phyloP scores from a whole-genome alignment of 2,329 filamentous ascomycete species.

The Aspergillus clavatus region DNA sequence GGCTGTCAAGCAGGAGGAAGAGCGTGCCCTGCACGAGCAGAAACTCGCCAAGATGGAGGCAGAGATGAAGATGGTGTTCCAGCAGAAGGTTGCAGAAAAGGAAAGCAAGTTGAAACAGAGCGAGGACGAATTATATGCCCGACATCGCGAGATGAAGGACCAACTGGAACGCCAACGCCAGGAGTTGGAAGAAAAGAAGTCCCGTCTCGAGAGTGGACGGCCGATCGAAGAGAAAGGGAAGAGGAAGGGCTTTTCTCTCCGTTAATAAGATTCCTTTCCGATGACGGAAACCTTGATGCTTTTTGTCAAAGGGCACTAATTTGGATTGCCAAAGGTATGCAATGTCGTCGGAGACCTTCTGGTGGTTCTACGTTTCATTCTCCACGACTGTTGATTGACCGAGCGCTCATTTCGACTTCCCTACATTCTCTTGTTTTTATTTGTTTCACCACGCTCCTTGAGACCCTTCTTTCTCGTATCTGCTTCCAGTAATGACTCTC shows the following conservation, averaged over 20 bases:
- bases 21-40: constrained; percentile 95
- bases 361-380: constrained; percentile 21
- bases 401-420: constrained; percentile 22
- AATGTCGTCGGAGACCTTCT: constrained; percentile 18
- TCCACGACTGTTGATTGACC: constrained; percentile 25
- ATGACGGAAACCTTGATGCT: constrained; percentile 11
- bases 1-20: constrained; percentile 99
- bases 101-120: constrained; percentile 99
- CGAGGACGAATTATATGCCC: constrained; percentile 96
- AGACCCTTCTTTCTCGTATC: constrained; percentile 25
- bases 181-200: constrained; percentile 98
- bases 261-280: constrained; percentile 55
- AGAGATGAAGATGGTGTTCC: constrained; percentile 99
- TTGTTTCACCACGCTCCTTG: constrained; percentile 29
- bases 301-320: constrained; percentile 10
- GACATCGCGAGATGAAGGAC: constrained; percentile 99
- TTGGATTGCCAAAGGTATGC: constrained; percentile 17
- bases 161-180: constrained; percentile 90
- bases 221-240: constrained; percentile 97
- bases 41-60: constrained; percentile 99
- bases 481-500: constrained; percentile 32
- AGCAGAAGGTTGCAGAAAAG: constrained; percentile 99
- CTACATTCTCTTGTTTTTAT: constrained; percentile 25
- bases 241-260: constrained; percentile 98
- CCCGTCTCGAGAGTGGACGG: constrained; percentile 86